Evolutionary conservation across 2,329 filamentous ascomycete genomes (phyloP).

Genomic region (Penicillium sp.): DNA sequence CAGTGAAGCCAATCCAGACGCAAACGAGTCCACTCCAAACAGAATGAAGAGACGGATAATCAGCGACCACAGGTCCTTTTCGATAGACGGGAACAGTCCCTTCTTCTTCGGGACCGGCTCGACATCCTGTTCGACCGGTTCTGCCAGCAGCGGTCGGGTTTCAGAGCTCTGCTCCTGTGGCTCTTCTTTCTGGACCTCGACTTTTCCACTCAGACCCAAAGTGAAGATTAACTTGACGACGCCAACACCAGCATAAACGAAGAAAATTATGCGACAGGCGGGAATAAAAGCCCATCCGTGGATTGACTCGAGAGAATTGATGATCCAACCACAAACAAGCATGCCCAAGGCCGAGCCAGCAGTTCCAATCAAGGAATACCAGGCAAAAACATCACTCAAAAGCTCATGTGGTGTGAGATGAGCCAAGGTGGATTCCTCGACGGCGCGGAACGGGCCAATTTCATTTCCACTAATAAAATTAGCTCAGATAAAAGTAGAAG

Average conservation of each 20-base stretch:
- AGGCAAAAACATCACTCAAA: constrained; percentile 63
- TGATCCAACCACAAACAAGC: constrained; percentile 59
- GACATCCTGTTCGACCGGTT: constrained; percentile 13
- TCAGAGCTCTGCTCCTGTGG: constrained; percentile 30
- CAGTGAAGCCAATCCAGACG: constrained; percentile 67
- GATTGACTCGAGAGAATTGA: constrained; percentile 50
- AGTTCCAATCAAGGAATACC: constrained; percentile 58
- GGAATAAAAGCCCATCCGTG: constrained; percentile 47
- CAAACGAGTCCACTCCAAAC: constrained; percentile 68
- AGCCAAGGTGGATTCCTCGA: constrained; percentile 65
- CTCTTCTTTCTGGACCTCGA: constrained; percentile 44
- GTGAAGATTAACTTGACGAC: constrained; percentile 57
- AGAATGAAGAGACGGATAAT: constrained; percentile 60
- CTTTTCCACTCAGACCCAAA: constrained; percentile 49
- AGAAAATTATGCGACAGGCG: constrained; percentile 59
- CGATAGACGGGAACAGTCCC: constrained; percentile 58
- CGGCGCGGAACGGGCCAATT: constrained; percentile 66
- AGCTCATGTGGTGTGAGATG: constrained; percentile 58
- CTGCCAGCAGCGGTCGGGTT: constrained; percentile 38
- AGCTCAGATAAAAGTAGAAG: not conserved
- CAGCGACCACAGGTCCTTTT: constrained; percentile 43
- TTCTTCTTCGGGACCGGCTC: constrained; percentile 27
- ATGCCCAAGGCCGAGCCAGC: constrained; percentile 63
- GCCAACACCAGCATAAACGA: constrained; percentile 58
- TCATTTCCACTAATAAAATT: constrained; percentile 53